Percentiles rank a stretch among this genome's conserved stretches.
Conservation (phyloP, 1,284 basidiomycete species). For the Baeospora myosura region DNA sequence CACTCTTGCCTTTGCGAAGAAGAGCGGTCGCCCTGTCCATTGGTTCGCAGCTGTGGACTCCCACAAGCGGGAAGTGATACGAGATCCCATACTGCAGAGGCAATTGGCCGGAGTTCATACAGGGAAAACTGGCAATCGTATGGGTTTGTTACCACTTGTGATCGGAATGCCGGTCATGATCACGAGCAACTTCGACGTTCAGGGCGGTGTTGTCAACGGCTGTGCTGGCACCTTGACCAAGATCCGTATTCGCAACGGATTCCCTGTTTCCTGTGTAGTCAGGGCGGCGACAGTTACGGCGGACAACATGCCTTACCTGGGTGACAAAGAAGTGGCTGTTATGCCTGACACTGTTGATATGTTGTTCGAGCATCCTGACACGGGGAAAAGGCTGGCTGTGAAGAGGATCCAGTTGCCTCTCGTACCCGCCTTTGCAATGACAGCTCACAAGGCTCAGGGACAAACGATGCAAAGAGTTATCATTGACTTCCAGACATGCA, state of each 20-base stretch:
- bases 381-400: background rate
- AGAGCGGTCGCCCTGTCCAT: background rate
- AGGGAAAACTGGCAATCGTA: background rate
- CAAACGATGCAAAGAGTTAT: constrained; percentile 1
- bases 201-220: background rate
- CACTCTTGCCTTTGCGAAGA: background rate
- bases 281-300: background rate
- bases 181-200: background rate
- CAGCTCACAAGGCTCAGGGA: constrained; percentile 9
- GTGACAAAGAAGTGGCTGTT: background rate
- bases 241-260: background rate
- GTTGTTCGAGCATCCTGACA: background rate
- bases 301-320: background rate
- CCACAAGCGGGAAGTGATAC: background rate
- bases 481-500: constrained; percentile 1
- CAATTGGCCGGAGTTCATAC: background rate
- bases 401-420: constrained; percentile 6
- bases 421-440: constrained; percentile 7
- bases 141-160: background rate
- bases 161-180: constrained; percentile 1
- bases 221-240: background rate
- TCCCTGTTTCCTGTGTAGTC: background rate
- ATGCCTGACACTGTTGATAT: background rate
- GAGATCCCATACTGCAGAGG: background rate
- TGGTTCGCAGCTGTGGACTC: background rate